A percentile compares a stretch with the other conserved stretches of the same genome.
Conservation (phyloP, 495 filamentous ascomycete genomes). For the Neurospora tetrasperma region DNA sequence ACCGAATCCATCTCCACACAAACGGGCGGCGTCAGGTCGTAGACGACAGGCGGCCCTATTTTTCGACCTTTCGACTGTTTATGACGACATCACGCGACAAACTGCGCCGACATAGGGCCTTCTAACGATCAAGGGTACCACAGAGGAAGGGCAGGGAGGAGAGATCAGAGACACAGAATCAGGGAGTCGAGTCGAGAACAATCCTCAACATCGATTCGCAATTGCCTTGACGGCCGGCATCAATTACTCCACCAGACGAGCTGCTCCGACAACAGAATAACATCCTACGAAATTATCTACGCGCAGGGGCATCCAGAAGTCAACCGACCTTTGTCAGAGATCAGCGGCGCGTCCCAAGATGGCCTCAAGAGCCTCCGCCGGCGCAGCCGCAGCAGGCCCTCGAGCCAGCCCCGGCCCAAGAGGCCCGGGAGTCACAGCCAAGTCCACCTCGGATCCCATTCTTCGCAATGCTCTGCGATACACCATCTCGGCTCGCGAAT, state of each 20-base stretch:
- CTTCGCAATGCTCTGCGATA: constrained; percentile 72
- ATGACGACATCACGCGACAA: background rate
- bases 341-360: constrained; percentile 11
- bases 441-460: constrained; percentile 45
- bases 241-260: background rate
- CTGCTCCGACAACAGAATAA: background rate
- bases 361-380: constrained; percentile 14
- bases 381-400: constrained; percentile 2
- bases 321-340: background rate
- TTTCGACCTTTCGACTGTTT: background rate
- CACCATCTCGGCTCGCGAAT: constrained; percentile 75
- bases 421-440: constrained; percentile 21
- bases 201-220: background rate
- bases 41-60: background rate
- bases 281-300: background rate
- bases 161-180: background rate
- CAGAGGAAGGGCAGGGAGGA: background rate
- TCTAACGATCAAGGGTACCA: background rate
- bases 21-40: background rate
- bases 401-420: constrained; percentile 9
- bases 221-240: background rate
- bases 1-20: background rate
- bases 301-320: background rate
- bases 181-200: background rate
- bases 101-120: background rate